Conservation (phyloP, 192 early-diverging fungal genomes). For the Chytriomyces hyalinus region DNA sequence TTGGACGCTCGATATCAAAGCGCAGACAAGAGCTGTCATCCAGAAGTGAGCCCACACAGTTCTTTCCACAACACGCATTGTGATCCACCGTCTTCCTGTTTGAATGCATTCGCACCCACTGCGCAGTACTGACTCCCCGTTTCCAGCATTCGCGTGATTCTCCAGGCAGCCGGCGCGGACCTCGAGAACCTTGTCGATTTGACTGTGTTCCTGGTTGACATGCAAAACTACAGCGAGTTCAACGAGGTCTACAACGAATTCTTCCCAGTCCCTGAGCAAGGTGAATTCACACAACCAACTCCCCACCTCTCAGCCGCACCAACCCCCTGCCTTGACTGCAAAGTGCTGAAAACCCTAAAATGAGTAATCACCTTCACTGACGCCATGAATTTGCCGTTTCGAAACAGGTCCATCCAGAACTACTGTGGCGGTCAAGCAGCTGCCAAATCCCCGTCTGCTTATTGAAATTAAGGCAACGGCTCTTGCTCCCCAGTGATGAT, state of each 20-base stretch:
- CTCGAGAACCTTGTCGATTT: conserved; percentile 69
- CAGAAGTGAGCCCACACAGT: conserved; percentile 52
- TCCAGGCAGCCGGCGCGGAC: conserved; percentile 56
- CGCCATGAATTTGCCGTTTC: no score
- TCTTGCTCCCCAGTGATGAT: conserved; percentile 40
- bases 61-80: not conserved
- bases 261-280: conserved; percentile 47
- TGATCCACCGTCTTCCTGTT: no score
- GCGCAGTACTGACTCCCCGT: not conserved
- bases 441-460: conserved; percentile 67
- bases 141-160: conserved; percentile 63
- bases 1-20: conserved; percentile 61
- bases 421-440: conserved; percentile 67
- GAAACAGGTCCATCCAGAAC: conserved; percentile 59
- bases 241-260: conserved; percentile 73
- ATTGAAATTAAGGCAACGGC: conserved; percentile 72
- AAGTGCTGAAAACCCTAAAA: conserved; percentile 42
- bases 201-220: conserved; percentile 75
- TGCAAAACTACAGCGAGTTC: conserved; percentile 68
- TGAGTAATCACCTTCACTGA: no score
- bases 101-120: not conserved
- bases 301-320: no score
- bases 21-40: conserved; percentile 69
- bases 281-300: not conserved
- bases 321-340: not conserved